Percentiles rank a stretch among this genome's conserved stretches.
These are phyloP conservation scores for Monilinia laxa DNA, from an alignment of 2,329 filamentous ascomycete genomes.

Conservation along the genomic window DNA sequence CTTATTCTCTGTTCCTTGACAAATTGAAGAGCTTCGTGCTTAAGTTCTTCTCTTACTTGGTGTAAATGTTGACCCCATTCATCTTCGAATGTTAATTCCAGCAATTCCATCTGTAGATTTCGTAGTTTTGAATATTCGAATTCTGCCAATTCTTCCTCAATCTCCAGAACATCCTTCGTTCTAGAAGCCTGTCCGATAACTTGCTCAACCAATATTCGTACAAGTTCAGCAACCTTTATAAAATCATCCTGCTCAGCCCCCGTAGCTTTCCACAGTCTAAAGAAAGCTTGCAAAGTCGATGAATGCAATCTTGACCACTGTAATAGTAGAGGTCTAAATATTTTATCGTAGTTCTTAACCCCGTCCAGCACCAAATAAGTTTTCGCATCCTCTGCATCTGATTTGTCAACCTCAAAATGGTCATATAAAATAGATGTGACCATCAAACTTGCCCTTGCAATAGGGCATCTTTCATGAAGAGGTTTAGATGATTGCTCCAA, in stretches of 20 bases:
- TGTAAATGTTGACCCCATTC: conserved; percentile 88
- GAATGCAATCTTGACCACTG: conserved; percentile 93
- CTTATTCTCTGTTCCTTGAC: conserved; percentile 95
- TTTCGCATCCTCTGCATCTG: conserved; percentile 75
- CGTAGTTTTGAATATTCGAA: conserved; percentile 78
- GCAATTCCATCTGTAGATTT: conserved; percentile 87
- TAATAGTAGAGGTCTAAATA: conserved; percentile 83
- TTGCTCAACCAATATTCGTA: conserved; percentile 86
- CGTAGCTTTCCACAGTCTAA: conserved; percentile 89
- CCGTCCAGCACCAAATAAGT: conserved; percentile 73
- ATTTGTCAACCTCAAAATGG: conserved; percentile 89
- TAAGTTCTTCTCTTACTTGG: conserved; percentile 87
- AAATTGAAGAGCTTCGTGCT: conserved; percentile 89
- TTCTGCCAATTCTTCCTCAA: conserved; percentile 84
- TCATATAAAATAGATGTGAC: conserved; percentile 89
- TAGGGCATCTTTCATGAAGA: conserved; percentile 72
- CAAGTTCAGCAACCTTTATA: conserved; percentile 86
- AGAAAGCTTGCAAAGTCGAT: conserved; percentile 80
- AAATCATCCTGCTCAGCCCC: conserved; percentile 84
- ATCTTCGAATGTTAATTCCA: conserved; percentile 89
- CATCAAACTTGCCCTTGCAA: conserved; percentile 81
- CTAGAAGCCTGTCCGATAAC: conserved; percentile 80
- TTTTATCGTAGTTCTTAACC: conserved; percentile 74
- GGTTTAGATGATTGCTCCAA: conserved; percentile 82
- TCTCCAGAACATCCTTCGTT: conserved; percentile 78